A percentile compares a stretch with the other conserved stretches of the same genome.
These are phyloP conservation scores for Hypoxylon lenormandii DNA, from an alignment of 495 filamentous ascomycete genomes.

Conservation along the genomic window DNA sequence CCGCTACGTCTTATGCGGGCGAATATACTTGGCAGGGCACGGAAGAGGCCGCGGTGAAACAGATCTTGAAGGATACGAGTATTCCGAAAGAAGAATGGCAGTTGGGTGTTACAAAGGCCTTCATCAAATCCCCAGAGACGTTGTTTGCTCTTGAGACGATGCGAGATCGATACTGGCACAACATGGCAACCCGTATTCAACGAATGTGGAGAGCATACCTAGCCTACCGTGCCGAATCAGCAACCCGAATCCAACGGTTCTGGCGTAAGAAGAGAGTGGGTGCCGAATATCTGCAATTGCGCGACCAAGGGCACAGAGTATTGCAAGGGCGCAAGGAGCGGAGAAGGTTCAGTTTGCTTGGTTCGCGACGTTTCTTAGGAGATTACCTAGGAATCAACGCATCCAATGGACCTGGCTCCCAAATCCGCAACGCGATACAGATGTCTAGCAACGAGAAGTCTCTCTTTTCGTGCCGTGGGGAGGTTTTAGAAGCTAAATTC, in stretches of 20 bases:
- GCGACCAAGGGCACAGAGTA: constrained; percentile 89
- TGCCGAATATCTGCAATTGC: constrained; percentile 83
- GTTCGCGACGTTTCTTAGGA: constrained; percentile 90
- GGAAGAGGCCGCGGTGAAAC: constrained; percentile 84
- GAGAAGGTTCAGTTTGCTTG: constrained; percentile 86
- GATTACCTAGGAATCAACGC: constrained; percentile 93
- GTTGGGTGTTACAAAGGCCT: constrained; percentile 95
- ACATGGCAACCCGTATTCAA: constrained; percentile 98
- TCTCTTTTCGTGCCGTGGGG: constrained; percentile 89
- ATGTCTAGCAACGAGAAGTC: constrained; percentile 73
- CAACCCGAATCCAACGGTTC: constrained; percentile 91
- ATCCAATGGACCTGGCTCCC: constrained; percentile 80
- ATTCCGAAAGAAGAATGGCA: constrained; percentile 97
- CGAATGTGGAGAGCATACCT: constrained; percentile 97
- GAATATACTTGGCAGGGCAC: constrained; percentile 97
- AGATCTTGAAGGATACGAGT: constrained; percentile 94
- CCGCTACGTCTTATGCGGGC: constrained; percentile 92
- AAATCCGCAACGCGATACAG: constrained; percentile 78
- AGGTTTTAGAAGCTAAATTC: constrained; percentile 90
- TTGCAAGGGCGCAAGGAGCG: constrained; percentile 89
- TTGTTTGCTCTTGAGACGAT: constrained; percentile 97
- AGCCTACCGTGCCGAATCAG: constrained; percentile 89
- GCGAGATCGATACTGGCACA: constrained; percentile 98
- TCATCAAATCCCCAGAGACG: constrained; percentile 98
- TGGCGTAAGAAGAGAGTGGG: constrained; percentile 93